phyloP scores from a whole-genome alignment of 1,284 basidiomycete species.

The Athelia psychrophila region DNA sequence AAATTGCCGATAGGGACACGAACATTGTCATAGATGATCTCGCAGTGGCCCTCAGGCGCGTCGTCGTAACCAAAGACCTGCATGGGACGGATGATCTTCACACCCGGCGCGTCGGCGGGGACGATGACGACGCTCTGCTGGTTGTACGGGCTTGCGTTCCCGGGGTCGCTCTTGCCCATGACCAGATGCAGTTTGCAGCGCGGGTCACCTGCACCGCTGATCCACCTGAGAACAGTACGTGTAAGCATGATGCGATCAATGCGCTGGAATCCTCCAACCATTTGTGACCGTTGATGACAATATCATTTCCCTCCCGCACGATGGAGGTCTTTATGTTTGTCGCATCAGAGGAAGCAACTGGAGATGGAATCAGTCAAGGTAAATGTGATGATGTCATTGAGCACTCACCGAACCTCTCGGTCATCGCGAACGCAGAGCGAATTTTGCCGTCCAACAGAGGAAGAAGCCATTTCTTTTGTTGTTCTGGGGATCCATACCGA shows the following conservation, averaged over 20 bases:
- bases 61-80: constrained; percentile 93
- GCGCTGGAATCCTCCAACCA: constrained; percentile 52
- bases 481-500: constrained; percentile 84
- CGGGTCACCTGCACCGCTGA: constrained; percentile 95
- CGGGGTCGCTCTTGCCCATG: constrained; percentile 87
- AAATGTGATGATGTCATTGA: constrained; percentile 1
- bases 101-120: constrained; percentile 83
- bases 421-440: constrained; percentile 94
- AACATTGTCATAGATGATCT: constrained; percentile 93
- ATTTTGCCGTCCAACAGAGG: constrained; percentile 92
- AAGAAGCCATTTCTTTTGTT: constrained; percentile 89
- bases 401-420: constrained; percentile 78
- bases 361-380: constrained; percentile 1
- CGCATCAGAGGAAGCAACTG: constrained; percentile 94
- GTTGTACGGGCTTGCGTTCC: constrained; percentile 67
- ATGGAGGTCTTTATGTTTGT: constrained; percentile 94
- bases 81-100: constrained; percentile 91
- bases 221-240: constrained; percentile 73
- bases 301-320: constrained; percentile 80
- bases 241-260: constrained; percentile 1
- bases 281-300: constrained; percentile 96
- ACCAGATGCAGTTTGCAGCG: constrained; percentile 89
- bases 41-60: constrained; percentile 94
- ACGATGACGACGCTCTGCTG: constrained; percentile 96
- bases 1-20: constrained; percentile 83